Conservation (phyloP, 202 grass and related monocot genomes). For the Alloteropsis angusta region DNA sequence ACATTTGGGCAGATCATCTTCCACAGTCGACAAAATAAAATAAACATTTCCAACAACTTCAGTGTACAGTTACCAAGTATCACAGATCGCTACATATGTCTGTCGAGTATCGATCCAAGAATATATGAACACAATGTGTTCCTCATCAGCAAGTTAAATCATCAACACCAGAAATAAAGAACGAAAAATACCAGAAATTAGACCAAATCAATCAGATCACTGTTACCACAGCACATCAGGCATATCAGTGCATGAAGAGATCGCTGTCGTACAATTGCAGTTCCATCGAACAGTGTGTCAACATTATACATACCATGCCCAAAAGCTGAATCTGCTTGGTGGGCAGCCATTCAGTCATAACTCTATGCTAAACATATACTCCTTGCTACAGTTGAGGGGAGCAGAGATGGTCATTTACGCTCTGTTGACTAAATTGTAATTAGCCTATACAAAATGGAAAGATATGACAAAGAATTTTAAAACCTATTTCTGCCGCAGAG, state of each 20-base stretch:
- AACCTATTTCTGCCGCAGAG: conserved; percentile 27
- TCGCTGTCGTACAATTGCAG: conserved; percentile 3
- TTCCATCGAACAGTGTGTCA: conserved; percentile 28
- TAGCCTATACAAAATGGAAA: conserved; percentile 70
- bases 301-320: conserved; percentile 11
- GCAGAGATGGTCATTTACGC: conserved; percentile 24
- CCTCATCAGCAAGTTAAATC: conserved; percentile 2
- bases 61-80: background rate
- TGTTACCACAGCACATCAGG: conserved; percentile 18
- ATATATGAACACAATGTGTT: background rate
- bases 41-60: background rate
- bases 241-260: background rate
- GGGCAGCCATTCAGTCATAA: background rate
- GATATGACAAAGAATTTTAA: conserved; percentile 41
- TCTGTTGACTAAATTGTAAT: conserved; percentile 55
- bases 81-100: background rate
- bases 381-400: conserved; percentile 24
- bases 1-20: background rate
- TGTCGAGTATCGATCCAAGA: background rate
- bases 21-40: background rate
- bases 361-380: conserved; percentile 36
- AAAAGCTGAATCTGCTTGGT: conserved; percentile 21
- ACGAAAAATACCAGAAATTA: background rate
- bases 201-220: background rate
- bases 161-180: background rate